Evolutionary conservation across 2,329 filamentous ascomycete genomes (phyloP).

Genomic region (Trichothecium roseum): DNA sequence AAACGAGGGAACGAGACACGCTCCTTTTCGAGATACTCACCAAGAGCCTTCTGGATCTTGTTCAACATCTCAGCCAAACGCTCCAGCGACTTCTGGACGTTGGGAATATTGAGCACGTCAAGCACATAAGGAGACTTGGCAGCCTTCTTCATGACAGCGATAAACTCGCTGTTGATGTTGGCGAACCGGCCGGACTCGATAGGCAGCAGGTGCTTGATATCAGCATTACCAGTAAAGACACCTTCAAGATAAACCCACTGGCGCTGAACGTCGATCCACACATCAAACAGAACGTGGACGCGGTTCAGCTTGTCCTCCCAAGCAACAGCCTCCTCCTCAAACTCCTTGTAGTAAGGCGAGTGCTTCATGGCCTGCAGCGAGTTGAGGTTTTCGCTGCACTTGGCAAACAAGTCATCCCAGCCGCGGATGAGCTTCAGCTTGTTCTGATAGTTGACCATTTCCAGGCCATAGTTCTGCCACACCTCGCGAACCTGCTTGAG

Average conservation of each 20-base stretch:
- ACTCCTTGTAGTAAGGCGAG: constrained; percentile 98
- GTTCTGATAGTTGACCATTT: constrained; percentile 94
- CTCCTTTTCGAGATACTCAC: constrained; percentile 97
- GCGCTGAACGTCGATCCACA: constrained; percentile 99
- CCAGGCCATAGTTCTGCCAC: constrained; percentile 90
- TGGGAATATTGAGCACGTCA: constrained; percentile 90
- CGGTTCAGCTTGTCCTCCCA: constrained; percentile 99
- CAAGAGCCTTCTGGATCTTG: constrained; percentile 98
- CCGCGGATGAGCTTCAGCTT: constrained; percentile 95
- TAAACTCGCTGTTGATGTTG: constrained; percentile 98
- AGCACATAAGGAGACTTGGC: constrained; percentile 93
- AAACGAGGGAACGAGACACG: constrained; percentile 96
- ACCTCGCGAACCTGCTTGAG: constrained; percentile 91
- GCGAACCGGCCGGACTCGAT: constrained; percentile 96
- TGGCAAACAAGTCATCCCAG: constrained; percentile 96
- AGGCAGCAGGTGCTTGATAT: constrained; percentile 95
- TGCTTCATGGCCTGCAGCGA: constrained; percentile 98
- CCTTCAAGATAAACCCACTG: constrained; percentile 99
- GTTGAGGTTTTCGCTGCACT: constrained; percentile 96
- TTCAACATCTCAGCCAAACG: constrained; percentile 92
- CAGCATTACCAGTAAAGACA: constrained; percentile 95
- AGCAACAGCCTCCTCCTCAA: constrained; percentile 89
- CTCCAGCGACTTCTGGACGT: constrained; percentile 91
- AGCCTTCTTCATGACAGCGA: constrained; percentile 99
- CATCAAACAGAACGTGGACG: constrained; percentile 94